Conservation (phyloP, 2,329 filamentous ascomycete species). For the Balansia obtecta region DNA sequence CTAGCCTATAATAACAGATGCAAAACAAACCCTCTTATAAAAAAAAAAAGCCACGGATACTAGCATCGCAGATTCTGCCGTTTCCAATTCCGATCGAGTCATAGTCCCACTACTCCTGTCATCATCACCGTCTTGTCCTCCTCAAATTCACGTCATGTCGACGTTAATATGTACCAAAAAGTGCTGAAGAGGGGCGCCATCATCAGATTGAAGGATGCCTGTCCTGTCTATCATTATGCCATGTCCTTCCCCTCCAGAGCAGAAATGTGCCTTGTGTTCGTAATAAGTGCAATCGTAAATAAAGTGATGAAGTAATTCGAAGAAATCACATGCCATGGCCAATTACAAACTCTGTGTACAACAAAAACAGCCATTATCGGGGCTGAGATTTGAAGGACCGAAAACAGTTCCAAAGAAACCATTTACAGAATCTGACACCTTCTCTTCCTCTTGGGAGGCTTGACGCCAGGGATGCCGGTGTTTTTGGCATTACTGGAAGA, state of each 20-base stretch:
- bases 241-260: constrained; percentile 3
- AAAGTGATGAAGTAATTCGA: constrained; percentile 20
- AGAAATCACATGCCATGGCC: constrained; percentile 16
- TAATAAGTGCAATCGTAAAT: constrained; percentile 21
- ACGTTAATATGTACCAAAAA: constrained; percentile 9
- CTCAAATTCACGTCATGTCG: constrained; percentile 1
- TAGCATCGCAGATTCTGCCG: constrained; percentile 2
- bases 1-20: neutral
- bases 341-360: constrained; percentile 26
- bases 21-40: neutral
- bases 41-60: neutral
- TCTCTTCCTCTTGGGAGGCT: constrained; percentile 62
- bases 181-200: constrained; percentile 1
- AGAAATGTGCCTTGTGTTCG: constrained; percentile 8
- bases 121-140: neutral
- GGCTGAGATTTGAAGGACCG: neutral
- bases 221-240: constrained; percentile 4
- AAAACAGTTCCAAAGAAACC: neutral
- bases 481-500: constrained; percentile 25
- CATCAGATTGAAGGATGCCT: constrained; percentile 3
- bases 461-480: constrained; percentile 29
- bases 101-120: constrained; percentile 5
- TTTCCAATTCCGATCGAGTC: constrained; percentile 4
- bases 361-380: neutral
- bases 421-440: constrained; percentile 66